phyloP scores from a whole-genome alignment of 148 eudicot species.

The Persicaria maculosa region DNA sequence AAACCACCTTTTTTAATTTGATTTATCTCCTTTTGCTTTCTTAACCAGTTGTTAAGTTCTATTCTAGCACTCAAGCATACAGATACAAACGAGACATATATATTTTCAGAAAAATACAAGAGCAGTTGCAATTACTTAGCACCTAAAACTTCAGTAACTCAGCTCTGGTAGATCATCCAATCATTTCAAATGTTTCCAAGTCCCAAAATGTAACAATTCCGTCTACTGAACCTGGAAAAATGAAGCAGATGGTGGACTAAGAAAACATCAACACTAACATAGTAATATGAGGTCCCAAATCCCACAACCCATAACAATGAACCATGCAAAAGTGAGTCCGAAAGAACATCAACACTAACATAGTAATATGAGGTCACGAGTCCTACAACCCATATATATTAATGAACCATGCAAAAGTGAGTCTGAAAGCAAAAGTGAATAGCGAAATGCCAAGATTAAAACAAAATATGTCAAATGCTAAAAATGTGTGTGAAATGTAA shows the following conservation, averaged over 20 bases:
- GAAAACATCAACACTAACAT: neutral
- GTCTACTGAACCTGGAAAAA: slow-evolving; percentile 83
- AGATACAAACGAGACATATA: neutral
- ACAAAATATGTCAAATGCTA: neutral
- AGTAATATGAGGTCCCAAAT: neutral
- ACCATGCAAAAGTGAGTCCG: neutral
- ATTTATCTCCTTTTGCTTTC: neutral
- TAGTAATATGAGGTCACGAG: neutral
- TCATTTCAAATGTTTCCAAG: slow-evolving; percentile 96
- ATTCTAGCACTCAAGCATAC: neutral
- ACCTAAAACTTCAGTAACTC: slow-evolving; percentile 44
- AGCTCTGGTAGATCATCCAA: slow-evolving; percentile 68
- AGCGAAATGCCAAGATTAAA: neutral
- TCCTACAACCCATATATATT: neutral
- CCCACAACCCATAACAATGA: neutral
- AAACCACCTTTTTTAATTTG: neutral
- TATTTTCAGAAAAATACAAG: neutral
- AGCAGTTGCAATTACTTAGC: too few species aligned
- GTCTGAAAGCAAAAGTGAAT: neutral
- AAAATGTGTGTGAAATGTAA: neutral
- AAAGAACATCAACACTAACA: too few species aligned
- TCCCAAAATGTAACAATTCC: slow-evolving; percentile 95
- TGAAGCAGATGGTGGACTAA: neutral
- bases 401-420: too few species aligned
- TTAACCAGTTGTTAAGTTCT: neutral